Evolutionary conservation across 305 asterid species (phyloP), one percentile per base, ranked within the genome.

Genomic region (Fraxinus sp.): DNA sequence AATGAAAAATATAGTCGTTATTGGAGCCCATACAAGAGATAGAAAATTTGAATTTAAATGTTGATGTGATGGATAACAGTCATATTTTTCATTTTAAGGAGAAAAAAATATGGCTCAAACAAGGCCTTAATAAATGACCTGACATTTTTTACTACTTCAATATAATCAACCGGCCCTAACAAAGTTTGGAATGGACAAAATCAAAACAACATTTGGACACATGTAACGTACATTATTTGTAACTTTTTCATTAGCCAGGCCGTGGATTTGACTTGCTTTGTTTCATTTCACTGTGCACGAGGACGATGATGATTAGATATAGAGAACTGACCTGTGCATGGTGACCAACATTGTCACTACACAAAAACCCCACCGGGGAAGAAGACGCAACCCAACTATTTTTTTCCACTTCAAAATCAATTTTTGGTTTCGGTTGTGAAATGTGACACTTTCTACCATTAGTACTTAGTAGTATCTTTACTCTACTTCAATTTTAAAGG

Each of bases 321-420:
- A 57, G 36, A 77, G 70, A 77, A 41, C 28, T 22, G 70, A 77
- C 80, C 59, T 77, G 1, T 74, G 78, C 32, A 74, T 39, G 55
- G 59, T 39, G 78, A 75, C 78, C 35, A 20, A 7, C 30, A 37
- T 9, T 75, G 55, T 33, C 78, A 75, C 78, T 75, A 75, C 75
- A 68, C n/a, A 26, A 28, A 10, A 68, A 28, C 37, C 75, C 36
- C 37, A 66, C 75, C 75, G 37, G 18, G 8, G 75, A 68, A 68
- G 75, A 26, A 3, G 10, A 68, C 75, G 32, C 75, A 28, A 68
- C 37, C 33, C 37, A 66, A 66, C 74, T 66, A 28, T 66, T 66
- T 26, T 66, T 66, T 66, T 9, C 74, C 74, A 66, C 36, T 66
- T 26, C 37, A 11, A 66, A 24, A 24, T 66, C 37, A 28, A 66